Percentiles rank a stretch among this genome's conserved stretches.
Conservation (phyloP, 2,329 filamentous ascomycete genomes). For the Stagonosporopsis vannaccii region DNA sequence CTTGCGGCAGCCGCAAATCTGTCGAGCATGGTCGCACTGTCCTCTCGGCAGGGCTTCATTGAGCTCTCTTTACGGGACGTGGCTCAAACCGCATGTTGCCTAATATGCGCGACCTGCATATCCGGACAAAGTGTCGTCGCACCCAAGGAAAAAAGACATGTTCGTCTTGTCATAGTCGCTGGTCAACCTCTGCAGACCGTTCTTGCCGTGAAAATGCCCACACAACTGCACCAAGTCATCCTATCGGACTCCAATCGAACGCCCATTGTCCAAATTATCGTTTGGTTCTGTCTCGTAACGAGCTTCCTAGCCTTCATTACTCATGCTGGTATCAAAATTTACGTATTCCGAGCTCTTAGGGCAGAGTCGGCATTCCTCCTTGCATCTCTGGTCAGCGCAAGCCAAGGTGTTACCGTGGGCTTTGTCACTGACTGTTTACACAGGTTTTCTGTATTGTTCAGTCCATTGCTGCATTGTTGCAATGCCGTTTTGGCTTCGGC, state of each 20-base stretch:
- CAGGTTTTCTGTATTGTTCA: constrained; percentile 30
- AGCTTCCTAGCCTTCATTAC: constrained; percentile 30
- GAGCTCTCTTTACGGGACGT: not conserved
- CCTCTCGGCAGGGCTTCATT: not conserved
- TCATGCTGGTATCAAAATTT: constrained; percentile 32
- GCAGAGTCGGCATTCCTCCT: constrained; percentile 27
- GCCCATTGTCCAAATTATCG: constrained; percentile 35
- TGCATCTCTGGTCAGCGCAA: constrained; percentile 21
- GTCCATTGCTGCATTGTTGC: constrained; percentile 26
- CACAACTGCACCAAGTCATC: constrained; percentile 22
- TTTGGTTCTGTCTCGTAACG: constrained; percentile 29
- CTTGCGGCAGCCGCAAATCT: not conserved
- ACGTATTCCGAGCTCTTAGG: constrained; percentile 23
- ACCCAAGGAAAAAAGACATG: constrained; percentile 13
- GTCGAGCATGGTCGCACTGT: not conserved
- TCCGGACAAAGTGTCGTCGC: not conserved
- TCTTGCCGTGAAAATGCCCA: constrained; percentile 12
- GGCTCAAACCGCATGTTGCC: not conserved
- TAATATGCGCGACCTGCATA: not conserved
- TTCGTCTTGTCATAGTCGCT: constrained; percentile 2
- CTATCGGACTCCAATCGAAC: constrained; percentile 28
- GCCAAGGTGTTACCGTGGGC: no score
- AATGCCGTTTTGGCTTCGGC: constrained; percentile 31
- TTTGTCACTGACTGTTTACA: not conserved
- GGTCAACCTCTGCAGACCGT: not conserved